A percentile compares a stretch with the other conserved stretches of the same genome.
These are phyloP conservation scores for Cercophora scortea DNA, from an alignment of 495 filamentous ascomycete species.

Conservation along the genomic window DNA sequence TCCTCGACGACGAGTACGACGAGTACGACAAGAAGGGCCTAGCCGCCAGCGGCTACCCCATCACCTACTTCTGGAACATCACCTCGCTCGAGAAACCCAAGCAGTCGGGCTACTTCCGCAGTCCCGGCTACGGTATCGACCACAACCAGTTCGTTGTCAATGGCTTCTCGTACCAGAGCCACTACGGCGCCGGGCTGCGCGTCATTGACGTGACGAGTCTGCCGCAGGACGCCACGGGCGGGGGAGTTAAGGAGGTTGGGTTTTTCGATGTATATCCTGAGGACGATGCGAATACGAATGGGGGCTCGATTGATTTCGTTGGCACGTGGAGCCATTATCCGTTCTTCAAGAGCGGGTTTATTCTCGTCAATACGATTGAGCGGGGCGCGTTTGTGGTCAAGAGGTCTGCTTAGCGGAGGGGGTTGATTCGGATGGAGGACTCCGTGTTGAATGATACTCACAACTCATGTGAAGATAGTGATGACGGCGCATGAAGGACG, in stretches of 20 bases:
- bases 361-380: slow-evolving; percentile 50
- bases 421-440: no score
- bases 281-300: slow-evolving; percentile 37
- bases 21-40: slow-evolving; percentile 35
- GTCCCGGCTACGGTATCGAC: slow-evolving; percentile 35
- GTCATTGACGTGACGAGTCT: slow-evolving; percentile 42
- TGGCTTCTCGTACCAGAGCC: slow-evolving; percentile 42
- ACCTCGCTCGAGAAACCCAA: slow-evolving; percentile 35
- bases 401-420: slow-evolving; percentile 3
- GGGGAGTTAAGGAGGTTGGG: slow-evolving; percentile 37
- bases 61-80: slow-evolving; percentile 50
- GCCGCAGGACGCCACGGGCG: slow-evolving; percentile 23
- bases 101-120: slow-evolving; percentile 44
- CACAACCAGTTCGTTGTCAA: slow-evolving; percentile 50
- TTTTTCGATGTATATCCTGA: slow-evolving; percentile 51
- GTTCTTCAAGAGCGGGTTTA: slow-evolving; percentile 42
- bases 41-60: slow-evolving; percentile 31
- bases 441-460: no score
- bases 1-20: slow-evolving; percentile 51
- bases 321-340: slow-evolving; percentile 47
- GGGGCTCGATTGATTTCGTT: slow-evolving; percentile 34
- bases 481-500: no score
- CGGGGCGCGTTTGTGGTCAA: slow-evolving; percentile 44
- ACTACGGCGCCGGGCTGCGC: slow-evolving; percentile 45
- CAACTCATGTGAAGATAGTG: no score